Conservation (phyloP, 2,329 filamentous ascomycete genomes). For the Daldinia sp. region DNA sequence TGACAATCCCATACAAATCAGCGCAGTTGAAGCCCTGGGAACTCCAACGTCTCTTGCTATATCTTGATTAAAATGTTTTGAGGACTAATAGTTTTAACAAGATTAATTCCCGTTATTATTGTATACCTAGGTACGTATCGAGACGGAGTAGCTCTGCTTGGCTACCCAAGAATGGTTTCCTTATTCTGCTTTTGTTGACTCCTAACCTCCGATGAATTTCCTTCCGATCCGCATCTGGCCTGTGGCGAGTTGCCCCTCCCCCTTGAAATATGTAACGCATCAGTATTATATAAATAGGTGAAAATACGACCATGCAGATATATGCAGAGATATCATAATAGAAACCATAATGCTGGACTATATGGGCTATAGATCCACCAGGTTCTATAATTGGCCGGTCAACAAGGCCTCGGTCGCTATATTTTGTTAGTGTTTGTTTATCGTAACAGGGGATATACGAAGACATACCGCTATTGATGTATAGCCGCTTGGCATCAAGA, state of each 20-base stretch:
- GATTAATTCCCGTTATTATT: slow-evolving; percentile 32
- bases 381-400: slow-evolving; percentile 73
- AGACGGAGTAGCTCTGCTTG: slow-evolving; percentile 6
- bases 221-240: slow-evolving; percentile 26
- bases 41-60: slow-evolving; percentile 18
- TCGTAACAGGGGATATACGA: not conserved
- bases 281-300: slow-evolving; percentile 32
- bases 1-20: not conserved
- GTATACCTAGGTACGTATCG: slow-evolving; percentile 12
- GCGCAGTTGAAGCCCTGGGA: not conserved
- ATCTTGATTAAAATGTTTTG: slow-evolving; percentile 17
- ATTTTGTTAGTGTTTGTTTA: slow-evolving; percentile 43
- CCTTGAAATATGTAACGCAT: slow-evolving; percentile 27
- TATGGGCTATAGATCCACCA: not conserved
- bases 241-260: slow-evolving; percentile 14
- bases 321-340: slow-evolving; percentile 30
- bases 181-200: slow-evolving; percentile 27
- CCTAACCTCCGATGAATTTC: slow-evolving; percentile 25
- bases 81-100: slow-evolving; percentile 8
- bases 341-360: slow-evolving; percentile 8
- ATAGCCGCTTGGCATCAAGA: slow-evolving; percentile 86
- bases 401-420: slow-evolving; percentile 80
- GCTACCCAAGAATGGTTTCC: slow-evolving; percentile 5
- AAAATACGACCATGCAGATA: slow-evolving; percentile 29
- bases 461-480: slow-evolving; percentile 88